Base-by-base conservation (phyloP, 2,329 filamentous ascomycete genomes). In the Coniella lustricola region DNA sequence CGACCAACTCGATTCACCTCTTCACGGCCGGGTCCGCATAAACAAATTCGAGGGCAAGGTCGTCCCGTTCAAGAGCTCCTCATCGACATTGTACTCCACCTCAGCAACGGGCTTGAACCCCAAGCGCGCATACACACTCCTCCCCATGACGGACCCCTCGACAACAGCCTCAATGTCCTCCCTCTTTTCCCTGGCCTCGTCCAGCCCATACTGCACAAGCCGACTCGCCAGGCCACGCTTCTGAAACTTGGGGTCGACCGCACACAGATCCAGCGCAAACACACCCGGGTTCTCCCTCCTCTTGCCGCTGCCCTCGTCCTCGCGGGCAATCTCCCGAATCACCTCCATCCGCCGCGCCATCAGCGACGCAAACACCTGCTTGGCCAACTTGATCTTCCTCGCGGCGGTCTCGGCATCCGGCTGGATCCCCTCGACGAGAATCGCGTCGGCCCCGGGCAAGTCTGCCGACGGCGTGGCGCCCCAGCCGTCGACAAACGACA, bases 171-270 rank as follows among this genome's bases (percentile, higher is more conserved):
- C 72, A 10, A 72, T 50, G 1, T 64, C 64, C 0, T 68, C 68
- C 3, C 71, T 55, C 21, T 63, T 57, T 50, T 60, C 51, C 4
- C 25, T 5, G 5, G 67, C 70, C 62, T 70, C 73, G 12, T 66
- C 69, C 5, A 73, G 57, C 0, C 74, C 74, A 71, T 71, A 76
- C 54, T 66, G 62, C 10, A 76, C 74, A 46, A 77, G 54, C 44
- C 54, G 59, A 20, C 54, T 60, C 8, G 72, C 74, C 46, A 75
- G 65, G 0, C 74, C 72, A n/a, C 58, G 59, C 10, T 76, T 64
- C 56, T 81, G 78, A 48, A 72, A 77, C 0, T 57, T 62, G 1
- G 77, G 77, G 51, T 80, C 68, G 4, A 80, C 76, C 14, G 63
- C 71, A 51, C 75, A 77, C 2, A 75, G 52, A 46, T 76, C 71